Conservation (phyloP, 208 protist species). For the Trypanosoma melophagium region DNA sequence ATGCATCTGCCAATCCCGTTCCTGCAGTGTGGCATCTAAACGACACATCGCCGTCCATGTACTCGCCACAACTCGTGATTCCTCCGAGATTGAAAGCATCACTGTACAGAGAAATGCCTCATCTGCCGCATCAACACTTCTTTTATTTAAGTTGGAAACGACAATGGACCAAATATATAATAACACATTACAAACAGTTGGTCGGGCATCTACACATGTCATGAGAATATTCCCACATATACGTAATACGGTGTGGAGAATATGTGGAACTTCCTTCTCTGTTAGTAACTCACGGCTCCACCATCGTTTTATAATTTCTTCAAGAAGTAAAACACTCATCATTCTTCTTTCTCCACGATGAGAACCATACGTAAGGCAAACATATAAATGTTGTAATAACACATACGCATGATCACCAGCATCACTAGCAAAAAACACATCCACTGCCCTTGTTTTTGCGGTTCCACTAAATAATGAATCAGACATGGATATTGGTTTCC, state of each 20-base stretch:
- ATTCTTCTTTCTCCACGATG: conserved; percentile 17
- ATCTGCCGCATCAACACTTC: conserved; percentile 19
- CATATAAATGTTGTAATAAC: conserved; percentile 26
- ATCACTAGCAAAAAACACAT: conserved; percentile 27
- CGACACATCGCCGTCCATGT: conserved; percentile 63
- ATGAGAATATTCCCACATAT: conserved; percentile 37
- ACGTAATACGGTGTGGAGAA: conserved; percentile 22
- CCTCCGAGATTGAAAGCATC: conserved; percentile 31
- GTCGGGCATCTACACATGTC: conserved; percentile 20
- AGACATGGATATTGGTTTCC: too few relatives aligned
- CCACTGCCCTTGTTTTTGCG: not conserved
- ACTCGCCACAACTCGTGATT: conserved; percentile 42
- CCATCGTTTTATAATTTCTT: conserved; percentile 26
- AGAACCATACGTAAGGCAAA: conserved; percentile 12
- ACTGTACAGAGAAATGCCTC: conserved; percentile 32
- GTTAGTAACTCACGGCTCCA: conserved; percentile 19
- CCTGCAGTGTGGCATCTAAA: conserved; percentile 25
- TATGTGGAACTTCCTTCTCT: conserved; percentile 19
- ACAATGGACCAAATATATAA: conserved; percentile 49
- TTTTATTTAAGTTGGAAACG: not conserved
- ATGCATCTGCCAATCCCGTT: conserved; percentile 36
- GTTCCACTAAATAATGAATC: too few relatives aligned
- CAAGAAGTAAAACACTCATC: conserved; percentile 16
- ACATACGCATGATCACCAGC: conserved; percentile 33
- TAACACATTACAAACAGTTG: conserved; percentile 45